Evolutionary conservation across 352 stramenopile species (phyloP).

Genomic region (Phytophthora hybrid): DNA sequence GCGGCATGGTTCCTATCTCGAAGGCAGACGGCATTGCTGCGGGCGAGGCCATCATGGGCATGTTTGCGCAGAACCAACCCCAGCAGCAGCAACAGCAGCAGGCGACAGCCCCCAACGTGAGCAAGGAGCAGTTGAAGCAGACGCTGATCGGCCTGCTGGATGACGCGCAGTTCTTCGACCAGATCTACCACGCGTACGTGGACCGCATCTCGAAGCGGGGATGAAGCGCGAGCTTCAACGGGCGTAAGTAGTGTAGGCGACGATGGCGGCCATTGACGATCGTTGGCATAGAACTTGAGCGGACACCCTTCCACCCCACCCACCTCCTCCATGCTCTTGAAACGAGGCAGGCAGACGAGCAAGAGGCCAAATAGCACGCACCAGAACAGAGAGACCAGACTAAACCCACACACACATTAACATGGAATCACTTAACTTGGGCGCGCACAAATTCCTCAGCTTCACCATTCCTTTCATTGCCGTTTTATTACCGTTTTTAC

Average conservation of each 20-base stretch:
- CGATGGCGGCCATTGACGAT: constrained; percentile 32
- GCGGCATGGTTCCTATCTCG: constrained; percentile 72
- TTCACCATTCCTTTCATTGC: neutral
- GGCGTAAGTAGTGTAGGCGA: constrained; percentile 43
- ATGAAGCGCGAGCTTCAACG: constrained; percentile 34
- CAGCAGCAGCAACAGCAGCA: constrained; percentile 49
- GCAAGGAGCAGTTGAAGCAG: constrained; percentile 90
- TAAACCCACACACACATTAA: constrained; percentile 36
- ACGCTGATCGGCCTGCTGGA: constrained; percentile 83
- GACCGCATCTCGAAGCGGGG: constrained; percentile 62
- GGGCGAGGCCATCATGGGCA: constrained; percentile 84
- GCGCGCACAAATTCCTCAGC: constrained; percentile 24
- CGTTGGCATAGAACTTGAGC: constrained; percentile 45
- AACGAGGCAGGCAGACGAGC: constrained; percentile 6
- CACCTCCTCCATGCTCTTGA: constrained; percentile 7
- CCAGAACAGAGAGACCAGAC: constrained; percentile 26
- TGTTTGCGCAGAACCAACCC: constrained; percentile 69
- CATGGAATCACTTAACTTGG: constrained; percentile 33
- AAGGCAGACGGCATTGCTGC: constrained; percentile 83
- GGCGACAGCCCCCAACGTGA: constrained; percentile 45
- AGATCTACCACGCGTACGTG: constrained; percentile 90
- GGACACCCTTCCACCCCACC: constrained; percentile 19
- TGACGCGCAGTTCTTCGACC: constrained; percentile 87
- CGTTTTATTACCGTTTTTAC: constrained; percentile 13
- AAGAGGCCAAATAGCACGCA: constrained; percentile 9